Percentiles rank a stretch among this genome's conserved stretches.
Evolutionary conservation across 2,329 filamentous ascomycete genomes (phyloP).

Genomic region (Chalaropsis ovoidea): DNA sequence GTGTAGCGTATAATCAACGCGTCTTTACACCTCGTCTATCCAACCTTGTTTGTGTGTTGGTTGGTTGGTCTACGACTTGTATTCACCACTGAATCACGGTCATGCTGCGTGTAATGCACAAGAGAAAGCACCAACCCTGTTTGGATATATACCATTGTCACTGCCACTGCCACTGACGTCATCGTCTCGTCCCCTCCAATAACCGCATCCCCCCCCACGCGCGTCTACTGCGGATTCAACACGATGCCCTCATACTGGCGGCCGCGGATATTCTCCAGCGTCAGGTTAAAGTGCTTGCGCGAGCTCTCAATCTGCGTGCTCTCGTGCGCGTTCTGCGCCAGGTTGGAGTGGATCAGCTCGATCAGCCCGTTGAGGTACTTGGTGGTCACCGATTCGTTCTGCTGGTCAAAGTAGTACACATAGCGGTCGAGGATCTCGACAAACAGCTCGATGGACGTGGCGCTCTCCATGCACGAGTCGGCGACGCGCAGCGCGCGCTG

Average conservation of each 20-base stretch:
- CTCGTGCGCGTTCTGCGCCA: constrained; percentile 74
- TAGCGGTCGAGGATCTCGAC: constrained; percentile 98
- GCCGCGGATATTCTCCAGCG: constrained; percentile 82
- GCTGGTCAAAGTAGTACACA: constrained; percentile 98
- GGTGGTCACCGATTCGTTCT: constrained; percentile 95
- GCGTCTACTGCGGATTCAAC: constrained; percentile 45
- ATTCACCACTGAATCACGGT: no score
- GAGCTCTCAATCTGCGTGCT: constrained; percentile 77
- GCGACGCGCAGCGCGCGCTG: constrained; percentile 91
- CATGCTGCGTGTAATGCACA: neutral
- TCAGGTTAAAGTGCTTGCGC: constrained; percentile 87
- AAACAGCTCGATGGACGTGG: constrained; percentile 92
- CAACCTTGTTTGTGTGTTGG: no score
- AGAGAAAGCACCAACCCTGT: neutral
- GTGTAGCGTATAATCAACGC: neutral
- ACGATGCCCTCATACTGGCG: constrained; percentile 91
- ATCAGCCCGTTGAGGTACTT: constrained; percentile 98
- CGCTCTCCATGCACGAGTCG: constrained; percentile 97
- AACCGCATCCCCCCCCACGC: neutral
- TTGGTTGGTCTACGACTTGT: no score
- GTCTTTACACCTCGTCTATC: no score
- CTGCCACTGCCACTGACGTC: constrained; percentile 9
- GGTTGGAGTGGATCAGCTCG: constrained; percentile 93
- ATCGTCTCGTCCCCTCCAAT: neutral
- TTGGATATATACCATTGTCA: constrained; percentile 12